These are phyloP conservation scores for Chalaropsis ovoidea DNA, from an alignment of 2,329 filamentous ascomycete species.

Conservation along the genomic window DNA sequence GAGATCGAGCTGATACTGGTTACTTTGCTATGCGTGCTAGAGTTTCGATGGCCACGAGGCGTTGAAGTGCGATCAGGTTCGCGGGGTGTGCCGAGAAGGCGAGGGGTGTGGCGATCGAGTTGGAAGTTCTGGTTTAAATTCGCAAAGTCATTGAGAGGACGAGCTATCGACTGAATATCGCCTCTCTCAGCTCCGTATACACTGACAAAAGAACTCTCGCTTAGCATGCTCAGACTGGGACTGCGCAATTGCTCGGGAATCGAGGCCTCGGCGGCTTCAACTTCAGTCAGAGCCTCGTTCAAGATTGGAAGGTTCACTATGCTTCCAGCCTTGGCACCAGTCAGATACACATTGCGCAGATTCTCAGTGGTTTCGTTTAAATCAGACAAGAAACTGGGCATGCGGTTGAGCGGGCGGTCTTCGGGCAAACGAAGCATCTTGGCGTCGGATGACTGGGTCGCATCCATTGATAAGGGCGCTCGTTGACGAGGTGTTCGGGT, in stretches of 20 bases:
- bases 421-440: conserved; percentile 9
- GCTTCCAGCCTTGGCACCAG: conserved; percentile 38
- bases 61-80: conserved; percentile 12
- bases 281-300: conserved; percentile 23
- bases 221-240: conserved; percentile 53
- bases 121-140: not conserved
- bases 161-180: conserved; percentile 10
- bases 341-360: conserved; percentile 49
- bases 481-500: conserved; percentile 12
- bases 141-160: not conserved
- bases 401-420: conserved; percentile 38
- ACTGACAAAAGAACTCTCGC: conserved; percentile 57
- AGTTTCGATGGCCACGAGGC: conserved; percentile 18
- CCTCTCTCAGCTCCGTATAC: conserved; percentile 42
- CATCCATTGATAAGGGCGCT: conserved; percentile 26
- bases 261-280: conserved; percentile 21
- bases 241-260: conserved; percentile 38
- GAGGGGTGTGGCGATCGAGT: conserved; percentile 17
- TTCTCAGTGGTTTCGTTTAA: conserved; percentile 50
- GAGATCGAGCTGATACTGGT: conserved; percentile 35
- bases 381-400: conserved; percentile 57
- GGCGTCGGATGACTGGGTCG: not conserved
- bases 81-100: conserved; percentile 10
- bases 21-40: conserved; percentile 18
- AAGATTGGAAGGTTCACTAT: conserved; percentile 39